Evolutionary conservation across 345 rosid genomes (phyloP).

Genomic region (Brassica cretica): DNA sequence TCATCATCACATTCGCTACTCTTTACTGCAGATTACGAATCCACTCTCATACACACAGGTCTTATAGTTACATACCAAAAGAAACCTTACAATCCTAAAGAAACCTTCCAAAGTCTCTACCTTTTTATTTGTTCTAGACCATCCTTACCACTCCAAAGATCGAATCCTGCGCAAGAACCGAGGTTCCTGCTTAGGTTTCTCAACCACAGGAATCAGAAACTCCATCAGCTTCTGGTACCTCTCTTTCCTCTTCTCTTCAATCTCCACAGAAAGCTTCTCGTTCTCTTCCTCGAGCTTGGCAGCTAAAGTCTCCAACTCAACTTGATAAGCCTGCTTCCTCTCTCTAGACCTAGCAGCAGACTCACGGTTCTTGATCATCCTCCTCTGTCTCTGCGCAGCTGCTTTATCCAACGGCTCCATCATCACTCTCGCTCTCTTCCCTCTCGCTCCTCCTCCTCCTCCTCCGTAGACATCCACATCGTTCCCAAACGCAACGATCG

Average conservation of each 20-base stretch:
- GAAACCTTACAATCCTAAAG: slow-evolving; percentile 12
- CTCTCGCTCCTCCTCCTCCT: slow-evolving; percentile 33
- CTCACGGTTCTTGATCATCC: slow-evolving; percentile 99
- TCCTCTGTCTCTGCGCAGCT: slow-evolving; percentile 86
- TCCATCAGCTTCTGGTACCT: slow-evolving; percentile 80
- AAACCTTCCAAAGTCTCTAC: slow-evolving; percentile 9
- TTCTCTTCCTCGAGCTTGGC: slow-evolving; percentile 81
- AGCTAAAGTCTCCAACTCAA: slow-evolving; percentile 81
- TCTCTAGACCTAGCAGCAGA: slow-evolving; percentile 97
- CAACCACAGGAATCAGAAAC: slow-evolving; percentile 72
- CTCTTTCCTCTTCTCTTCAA: slow-evolving; percentile 79
- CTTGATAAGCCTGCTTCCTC: slow-evolving; percentile 97
- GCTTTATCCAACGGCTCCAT: slow-evolving; percentile 89
- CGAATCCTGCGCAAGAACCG: slow-evolving; percentile 64
- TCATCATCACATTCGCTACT: slow-evolving; percentile 9
- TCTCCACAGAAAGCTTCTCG: slow-evolving; percentile 65
- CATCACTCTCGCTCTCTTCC: slow-evolving; percentile 68
- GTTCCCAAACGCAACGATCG: slow-evolving; percentile 38
- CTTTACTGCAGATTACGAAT: slow-evolving; percentile 16
- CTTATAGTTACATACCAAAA: slow-evolving; percentile 8
- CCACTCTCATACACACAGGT: slow-evolving; percentile 9
- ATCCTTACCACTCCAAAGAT: slow-evolving; percentile 67
- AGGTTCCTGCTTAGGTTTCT: slow-evolving; percentile 50
- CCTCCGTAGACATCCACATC: slow-evolving; percentile 36
- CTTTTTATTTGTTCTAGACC: background rate